phyloP scores from a whole-genome alignment of 805 yeast genomes.

The Wickerhamomyces chaumierensis region DNA sequence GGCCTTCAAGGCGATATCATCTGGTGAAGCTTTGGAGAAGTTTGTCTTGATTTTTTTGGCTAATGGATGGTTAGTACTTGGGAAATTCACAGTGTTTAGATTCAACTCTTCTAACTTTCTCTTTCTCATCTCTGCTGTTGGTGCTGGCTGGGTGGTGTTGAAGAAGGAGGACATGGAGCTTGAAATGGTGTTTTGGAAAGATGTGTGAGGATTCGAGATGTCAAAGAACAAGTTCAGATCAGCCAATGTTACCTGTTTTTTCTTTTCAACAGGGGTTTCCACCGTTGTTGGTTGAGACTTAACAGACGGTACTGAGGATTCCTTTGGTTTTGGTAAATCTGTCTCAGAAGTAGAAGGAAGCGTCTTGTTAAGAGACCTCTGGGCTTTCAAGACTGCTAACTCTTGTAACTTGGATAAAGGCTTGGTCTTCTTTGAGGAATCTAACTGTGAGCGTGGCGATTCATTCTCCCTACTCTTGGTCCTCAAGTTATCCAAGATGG shows the following conservation, averaged over 20 bases:
- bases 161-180: background rate
- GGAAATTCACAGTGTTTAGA: constrained; percentile 21
- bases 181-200: background rate
- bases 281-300: too few relatives aligned
- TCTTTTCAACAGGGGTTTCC: too few relatives aligned
- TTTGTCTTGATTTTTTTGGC: constrained; percentile 32
- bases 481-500: constrained; percentile 14
- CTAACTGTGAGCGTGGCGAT: too few relatives aligned
- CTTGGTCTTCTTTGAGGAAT: background rate
- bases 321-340: too few relatives aligned
- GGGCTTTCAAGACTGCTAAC: background rate
- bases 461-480: background rate
- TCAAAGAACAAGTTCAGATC: too few relatives aligned
- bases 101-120: constrained; percentile 18
- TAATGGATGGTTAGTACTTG: constrained; percentile 27
- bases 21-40: constrained; percentile 71
- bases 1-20: constrained; percentile 54
- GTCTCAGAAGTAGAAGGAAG: too few relatives aligned
- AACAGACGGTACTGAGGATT: too few relatives aligned
- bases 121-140: too few relatives aligned
- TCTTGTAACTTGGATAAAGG: background rate
- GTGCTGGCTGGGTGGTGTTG: constrained; percentile 1
- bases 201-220: too few relatives aligned
- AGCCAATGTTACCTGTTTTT: too few relatives aligned
- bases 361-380: background rate